Base-by-base conservation (phyloP, 2,329 filamentous ascomycete species). In the Neurospora crassa region DNA sequence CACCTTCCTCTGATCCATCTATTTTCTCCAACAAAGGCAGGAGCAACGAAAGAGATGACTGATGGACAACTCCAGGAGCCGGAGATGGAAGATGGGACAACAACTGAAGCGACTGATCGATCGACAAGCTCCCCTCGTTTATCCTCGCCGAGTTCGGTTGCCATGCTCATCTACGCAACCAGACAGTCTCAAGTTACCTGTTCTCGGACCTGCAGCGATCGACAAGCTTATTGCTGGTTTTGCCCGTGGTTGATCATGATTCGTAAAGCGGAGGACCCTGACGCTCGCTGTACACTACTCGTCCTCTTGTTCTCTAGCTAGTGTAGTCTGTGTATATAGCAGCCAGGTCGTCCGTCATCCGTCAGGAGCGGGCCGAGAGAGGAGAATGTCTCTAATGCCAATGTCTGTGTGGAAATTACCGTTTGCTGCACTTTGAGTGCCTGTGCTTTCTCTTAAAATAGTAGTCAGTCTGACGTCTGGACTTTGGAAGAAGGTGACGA, bases 181-280 rank as follows among this genome's bases (percentile, higher is more conserved):
- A 47, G 45, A 24, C 34, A 37, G 34, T 37, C 34, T 37, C 29
- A 29, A 29, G 29, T 29, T 37, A 24, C 47, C 47, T 59, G 47
- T 59, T 24, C 8, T 45, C 67, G 47, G 41, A 42, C 47, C 70
- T 71, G 70, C 68, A 67, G 67, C 70, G 70, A 71, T 71, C 70
- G 70, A 63, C 70, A 71, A 67, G 53, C 40, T 34, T 67, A 68
- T 41, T 67, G 29, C 70, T 70, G 16, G 11, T 70, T 70, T 68
- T n/a, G 40, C 40, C 37, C 37, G 69, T 34, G 40, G 53, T 40
- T 41, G 47, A 42, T 43, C 16, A 40, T n/a, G 29, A 24, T 67
- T 59, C 47, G 47, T 59, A 59, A 59, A 59, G 47, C 47, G 47
- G 47, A 59, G 47, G 47, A 59, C 47, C 47, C 47, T 59, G 47